Conservation (phyloP, 208 protist genomes). For the Leishmania braziliensis region DNA sequence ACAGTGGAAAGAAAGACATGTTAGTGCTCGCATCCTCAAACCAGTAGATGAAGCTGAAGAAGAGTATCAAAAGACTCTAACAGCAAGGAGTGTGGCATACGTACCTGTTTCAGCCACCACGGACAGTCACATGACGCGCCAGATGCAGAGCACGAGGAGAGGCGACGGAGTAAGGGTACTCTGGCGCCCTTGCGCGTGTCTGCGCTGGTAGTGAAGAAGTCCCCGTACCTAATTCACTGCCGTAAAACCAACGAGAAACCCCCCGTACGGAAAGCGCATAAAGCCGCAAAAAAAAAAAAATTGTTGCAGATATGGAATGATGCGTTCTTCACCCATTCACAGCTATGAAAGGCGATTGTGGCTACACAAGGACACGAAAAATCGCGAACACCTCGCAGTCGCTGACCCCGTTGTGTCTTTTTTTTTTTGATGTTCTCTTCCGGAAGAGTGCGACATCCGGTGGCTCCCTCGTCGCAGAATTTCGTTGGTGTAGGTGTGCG, state of each 20-base stretch:
- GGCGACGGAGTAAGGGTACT: not conserved
- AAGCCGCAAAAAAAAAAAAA: not conserved
- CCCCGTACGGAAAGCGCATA: not conserved
- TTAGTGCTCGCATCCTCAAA: not conserved
- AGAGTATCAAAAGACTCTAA: not conserved
- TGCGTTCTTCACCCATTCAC: not conserved
- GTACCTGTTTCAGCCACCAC: not conserved
- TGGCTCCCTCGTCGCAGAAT: not conserved
- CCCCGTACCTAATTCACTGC: not conserved
- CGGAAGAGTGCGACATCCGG: not conserved
- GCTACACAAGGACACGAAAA: not conserved
- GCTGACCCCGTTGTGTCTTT: not conserved
- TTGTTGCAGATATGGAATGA: not conserved
- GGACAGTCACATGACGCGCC: not conserved
- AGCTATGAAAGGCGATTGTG: not conserved
- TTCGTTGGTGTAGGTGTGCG: not conserved
- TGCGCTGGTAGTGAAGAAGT: not conserved
- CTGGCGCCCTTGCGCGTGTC: not conserved
- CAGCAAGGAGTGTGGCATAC: not conserved
- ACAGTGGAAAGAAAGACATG: not conserved
- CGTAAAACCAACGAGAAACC: not conserved
- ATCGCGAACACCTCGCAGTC: not conserved
- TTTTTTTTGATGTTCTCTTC: not conserved
- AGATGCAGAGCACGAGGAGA: not conserved
- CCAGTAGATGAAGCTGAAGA: not conserved